Evolutionary conservation across 208 protist species (phyloP), one percentile per base, ranked within the genome.

Genomic region (Wallacemonas rigidus): DNA sequence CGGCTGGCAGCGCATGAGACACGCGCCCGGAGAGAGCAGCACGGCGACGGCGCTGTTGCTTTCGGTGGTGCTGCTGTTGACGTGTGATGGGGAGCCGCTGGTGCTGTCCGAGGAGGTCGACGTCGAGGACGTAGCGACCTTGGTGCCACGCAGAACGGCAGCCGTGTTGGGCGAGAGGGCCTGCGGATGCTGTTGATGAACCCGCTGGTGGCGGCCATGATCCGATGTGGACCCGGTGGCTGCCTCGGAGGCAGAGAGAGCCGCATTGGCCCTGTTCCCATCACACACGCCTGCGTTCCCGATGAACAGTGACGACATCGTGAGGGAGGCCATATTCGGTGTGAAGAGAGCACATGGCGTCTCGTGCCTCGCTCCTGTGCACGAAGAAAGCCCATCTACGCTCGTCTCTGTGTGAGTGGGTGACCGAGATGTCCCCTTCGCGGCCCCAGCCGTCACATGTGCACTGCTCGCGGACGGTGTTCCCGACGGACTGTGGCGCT

Each of bases 31-130:
- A 7, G 53, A 15, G 53, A 58, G 11, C 53, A 7, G 53, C 53
- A 36, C 6, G 11, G 53, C n/a, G n/a, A 7, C 14, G 53, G n/a
- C 26, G n/a, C 26, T 36, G 26, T n/a, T 15, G 26, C 53, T 38
- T 5, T 7, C 53, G 26, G 9, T n/a, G 53, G 53, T 7, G 53
- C 14, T 6, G 14, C n/a, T 58, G 9, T 15, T 5, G 26, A 0
- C 14, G 14, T 8, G 53, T n/a, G 11, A 15, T 26, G 26, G 26
- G 26, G 26, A 26, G 26, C 26, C 26, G n/a, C 9, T 58, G n/a
- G 53, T 58, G 53, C 26, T 38, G 14, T 58, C n/a, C 53, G 53
- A 58, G 26, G 53, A 58, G 53, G 14, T n/a, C 53, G 53, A 36
- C 9, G 53, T 15, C 26, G 53, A 26, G 53, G 53, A 38, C n/a